Evolutionary conservation across 257 asterid genomes (phyloP), one percentile per base, ranked within the genome.

Genomic region (Pogostemon cablin): DNA sequence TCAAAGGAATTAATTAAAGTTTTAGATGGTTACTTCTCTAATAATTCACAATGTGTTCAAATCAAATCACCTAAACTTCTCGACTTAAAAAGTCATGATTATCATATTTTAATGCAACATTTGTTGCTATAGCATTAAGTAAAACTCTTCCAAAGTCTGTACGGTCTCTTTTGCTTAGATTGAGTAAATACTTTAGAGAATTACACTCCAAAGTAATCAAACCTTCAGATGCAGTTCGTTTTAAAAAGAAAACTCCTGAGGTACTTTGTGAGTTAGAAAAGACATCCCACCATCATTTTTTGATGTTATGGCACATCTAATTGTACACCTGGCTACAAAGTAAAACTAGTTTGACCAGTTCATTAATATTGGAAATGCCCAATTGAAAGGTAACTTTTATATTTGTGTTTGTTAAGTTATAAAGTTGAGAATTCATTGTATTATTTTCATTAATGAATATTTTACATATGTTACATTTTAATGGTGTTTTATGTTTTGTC

Each of bases 281-380:
- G 15, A 56, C 9, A 32, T 56, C 32, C 62, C 62, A 32, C 62
- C 62, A 56, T 56, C 62, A 2, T 25, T 55, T 56, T 56, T 56
- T 56, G 41, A 56, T 32, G 10, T 25, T 32, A 56, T 56, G 62
- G 62, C 32, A 41, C 62, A 56, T 56, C 62, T 56, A 7, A 56
- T 41, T 56, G 10, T 56, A 32, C 62, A 56, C 3, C 20, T 54
- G 17, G 60, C 60, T 15, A 54, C 39, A 15, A 54, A 54, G 60
- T 54, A 8, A 54, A 54, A 37, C 60, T 54, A 54, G 60, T 39
- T 5, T 35, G 60, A 7, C 60, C 60, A 20, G 39, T 54, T 0
- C 7, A 54, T 37, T 54, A 54, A 6, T 37, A 37, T 54, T 54
- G 60, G 60, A 54, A 15, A 37, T 54, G 20, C 20, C 60, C 60